Evolutionary conservation across 106 monocot species (phyloP).

Genomic region (Phalaenopsis aphrodite): DNA sequence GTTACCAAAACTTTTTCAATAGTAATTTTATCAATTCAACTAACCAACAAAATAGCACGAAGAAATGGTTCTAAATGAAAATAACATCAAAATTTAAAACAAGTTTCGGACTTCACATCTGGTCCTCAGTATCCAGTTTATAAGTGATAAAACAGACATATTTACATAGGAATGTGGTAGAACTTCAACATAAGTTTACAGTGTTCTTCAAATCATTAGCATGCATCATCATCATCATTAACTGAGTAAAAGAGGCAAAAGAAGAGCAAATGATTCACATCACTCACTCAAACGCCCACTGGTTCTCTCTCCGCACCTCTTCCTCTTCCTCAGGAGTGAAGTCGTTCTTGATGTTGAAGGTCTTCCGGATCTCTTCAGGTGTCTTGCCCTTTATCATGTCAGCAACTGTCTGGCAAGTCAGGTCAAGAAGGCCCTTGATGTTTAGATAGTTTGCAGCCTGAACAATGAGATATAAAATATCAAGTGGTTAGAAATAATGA

Average conservation of each 20-base stretch:
- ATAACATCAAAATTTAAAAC: not conserved
- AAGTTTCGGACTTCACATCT: not conserved
- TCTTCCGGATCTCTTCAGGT: slow-evolving; percentile 17
- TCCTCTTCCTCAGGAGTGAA: slow-evolving; percentile 24
- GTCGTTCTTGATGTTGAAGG: slow-evolving; percentile 20
- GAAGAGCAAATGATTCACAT: not conserved
- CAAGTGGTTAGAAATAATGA: not conserved
- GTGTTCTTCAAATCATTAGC: not conserved
- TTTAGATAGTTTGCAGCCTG: slow-evolving; percentile 26
- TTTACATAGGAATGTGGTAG: no score
- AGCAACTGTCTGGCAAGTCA: slow-evolving; percentile 20
- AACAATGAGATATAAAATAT: not conserved
- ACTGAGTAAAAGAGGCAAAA: not conserved
- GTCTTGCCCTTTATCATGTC: slow-evolving; percentile 24
- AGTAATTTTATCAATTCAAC: not conserved
- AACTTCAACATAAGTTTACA: no score
- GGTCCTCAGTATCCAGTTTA: no score
- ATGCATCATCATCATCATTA: not conserved
- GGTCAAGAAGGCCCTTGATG: slow-evolving; percentile 17
- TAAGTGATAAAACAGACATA: no score
- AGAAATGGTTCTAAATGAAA: not conserved
- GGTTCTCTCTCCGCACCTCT: slow-evolving; percentile 18
- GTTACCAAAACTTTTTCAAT: not conserved
- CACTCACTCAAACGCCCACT: slow-evolving; percentile 19
- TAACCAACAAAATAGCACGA: not conserved